Percentiles rank a stretch among this genome's conserved stretches.
Conservation (phyloP, 441 rosid genomes). For the Pelargonium australe region DNA sequence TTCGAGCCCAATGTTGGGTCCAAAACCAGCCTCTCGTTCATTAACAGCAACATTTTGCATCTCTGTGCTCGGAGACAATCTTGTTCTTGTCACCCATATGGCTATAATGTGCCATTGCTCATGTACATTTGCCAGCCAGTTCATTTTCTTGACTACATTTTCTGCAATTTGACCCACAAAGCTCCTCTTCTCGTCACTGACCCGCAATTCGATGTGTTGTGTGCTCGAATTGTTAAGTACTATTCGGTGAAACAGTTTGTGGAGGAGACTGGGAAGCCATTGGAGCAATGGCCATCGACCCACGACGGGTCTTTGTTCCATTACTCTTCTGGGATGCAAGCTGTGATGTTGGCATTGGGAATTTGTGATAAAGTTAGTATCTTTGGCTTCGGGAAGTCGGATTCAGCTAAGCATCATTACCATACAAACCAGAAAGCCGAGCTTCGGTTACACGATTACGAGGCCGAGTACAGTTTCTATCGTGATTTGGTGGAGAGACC, state of each 20-base stretch:
- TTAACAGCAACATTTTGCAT: constrained; percentile 81
- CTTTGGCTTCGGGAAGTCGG: constrained; percentile 85
- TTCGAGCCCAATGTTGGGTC: constrained; percentile 57
- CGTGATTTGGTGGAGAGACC: constrained; percentile 54
- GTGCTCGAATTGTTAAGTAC: constrained; percentile 68
- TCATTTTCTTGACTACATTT: constrained; percentile 66
- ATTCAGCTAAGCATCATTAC: constrained; percentile 69
- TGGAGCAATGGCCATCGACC: constrained; percentile 50
- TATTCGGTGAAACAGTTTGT: constrained; percentile 64
- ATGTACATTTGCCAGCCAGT: constrained; percentile 78
- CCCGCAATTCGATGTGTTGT: constrained; percentile 67
- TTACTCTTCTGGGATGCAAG: constrained; percentile 91
- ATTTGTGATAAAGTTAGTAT: constrained; percentile 65
- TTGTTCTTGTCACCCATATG: constrained; percentile 81
- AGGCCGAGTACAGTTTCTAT: constrained; percentile 64
- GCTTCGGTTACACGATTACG: constrained; percentile 70
- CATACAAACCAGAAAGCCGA: constrained; percentile 83
- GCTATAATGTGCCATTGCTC: constrained; percentile 51
- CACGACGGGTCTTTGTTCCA: constrained; percentile 79
- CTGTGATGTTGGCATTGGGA: constrained; percentile 72
- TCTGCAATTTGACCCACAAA: constrained; percentile 49
- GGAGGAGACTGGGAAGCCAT: constrained; percentile 38
- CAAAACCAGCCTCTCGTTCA: constrained; percentile 63
- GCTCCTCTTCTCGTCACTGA: constrained; percentile 66
- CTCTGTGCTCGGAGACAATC: constrained; percentile 54